These are phyloP conservation scores for Leccinum huronense DNA, from an alignment of 1,284 basidiomycete species.

Conservation along the genomic window DNA sequence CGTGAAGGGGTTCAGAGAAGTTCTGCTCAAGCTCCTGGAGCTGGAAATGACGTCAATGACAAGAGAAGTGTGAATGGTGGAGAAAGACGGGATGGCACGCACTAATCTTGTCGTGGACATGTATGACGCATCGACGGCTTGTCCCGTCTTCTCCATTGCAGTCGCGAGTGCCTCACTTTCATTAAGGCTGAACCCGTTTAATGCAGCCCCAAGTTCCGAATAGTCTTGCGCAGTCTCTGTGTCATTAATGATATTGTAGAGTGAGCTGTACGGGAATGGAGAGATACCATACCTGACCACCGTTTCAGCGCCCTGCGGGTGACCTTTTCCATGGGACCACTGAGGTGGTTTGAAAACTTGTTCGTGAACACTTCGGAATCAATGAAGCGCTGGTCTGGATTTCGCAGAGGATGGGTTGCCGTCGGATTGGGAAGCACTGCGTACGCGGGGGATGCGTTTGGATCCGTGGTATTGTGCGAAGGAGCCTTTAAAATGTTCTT, in stretches of 20 bases:
- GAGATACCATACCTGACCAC: conserved; percentile 72
- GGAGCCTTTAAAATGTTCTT: conserved; percentile 97
- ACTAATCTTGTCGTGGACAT: conserved; percentile 89
- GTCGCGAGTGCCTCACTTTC: conserved; percentile 71
- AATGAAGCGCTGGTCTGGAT: conserved; percentile 90
- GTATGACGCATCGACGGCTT: conserved; percentile 93
- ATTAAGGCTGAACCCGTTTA: conserved; percentile 95
- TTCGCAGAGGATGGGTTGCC: conserved; percentile 78
- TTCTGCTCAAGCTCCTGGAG: conserved; percentile 88
- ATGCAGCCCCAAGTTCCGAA: conserved; percentile 89
- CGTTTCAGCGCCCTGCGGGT: conserved; percentile 89
- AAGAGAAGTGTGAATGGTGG: conserved; percentile 12
- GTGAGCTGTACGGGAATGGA: conserved; percentile 3
- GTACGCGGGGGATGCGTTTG: conserved; percentile 72
- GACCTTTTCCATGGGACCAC: conserved; percentile 93
- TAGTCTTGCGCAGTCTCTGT: conserved; percentile 87
- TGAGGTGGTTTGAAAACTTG: conserved; percentile 92
- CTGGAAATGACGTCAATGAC: conserved; percentile 42
- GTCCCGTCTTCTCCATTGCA: conserved; percentile 90
- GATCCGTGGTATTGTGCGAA: conserved; percentile 89
- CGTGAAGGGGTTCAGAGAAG: conserved; percentile 94
- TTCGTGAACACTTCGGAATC: conserved; percentile 97
- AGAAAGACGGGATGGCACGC: conserved; percentile 15
- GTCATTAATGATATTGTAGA: conserved; percentile 12
- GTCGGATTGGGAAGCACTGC: conserved; percentile 86